Percentiles rank a stretch among this genome's conserved stretches.
Conservation (phyloP, 208 protist genomes). For the Spongospora subterranea region DNA sequence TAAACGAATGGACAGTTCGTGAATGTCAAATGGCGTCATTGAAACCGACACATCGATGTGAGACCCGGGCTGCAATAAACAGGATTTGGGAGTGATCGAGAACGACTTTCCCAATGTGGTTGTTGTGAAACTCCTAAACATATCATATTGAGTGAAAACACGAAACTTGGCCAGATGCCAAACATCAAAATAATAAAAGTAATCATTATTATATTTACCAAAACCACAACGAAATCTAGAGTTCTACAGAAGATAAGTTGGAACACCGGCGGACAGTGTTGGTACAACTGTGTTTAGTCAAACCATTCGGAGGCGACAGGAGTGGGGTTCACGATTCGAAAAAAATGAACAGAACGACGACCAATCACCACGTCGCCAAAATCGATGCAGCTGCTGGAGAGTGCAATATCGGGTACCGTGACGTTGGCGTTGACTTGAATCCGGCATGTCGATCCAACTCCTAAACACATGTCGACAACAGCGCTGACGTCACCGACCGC, state of each 20-base stretch:
- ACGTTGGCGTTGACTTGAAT: slow-evolving; percentile 86
- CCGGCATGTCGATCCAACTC: slow-evolving; percentile 79
- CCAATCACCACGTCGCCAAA: slow-evolving; percentile 87
- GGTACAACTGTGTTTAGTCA: background rate
- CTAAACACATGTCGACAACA: background rate
- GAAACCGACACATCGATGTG: background rate
- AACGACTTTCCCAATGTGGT: too few species aligned
- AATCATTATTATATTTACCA: too few species aligned
- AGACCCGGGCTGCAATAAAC: background rate
- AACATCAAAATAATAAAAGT: too few species aligned
- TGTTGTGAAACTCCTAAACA: too few species aligned
- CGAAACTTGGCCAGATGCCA: too few species aligned
- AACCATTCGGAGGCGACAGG: background rate
- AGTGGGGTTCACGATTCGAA: background rate
- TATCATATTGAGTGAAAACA: too few species aligned
- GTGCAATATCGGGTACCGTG: slow-evolving; percentile 81
- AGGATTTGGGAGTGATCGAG: too few species aligned
- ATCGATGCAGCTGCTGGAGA: slow-evolving; percentile 78
- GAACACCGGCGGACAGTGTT: background rate
- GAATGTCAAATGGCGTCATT: background rate
- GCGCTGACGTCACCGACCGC: background rate
- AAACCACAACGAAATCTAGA: too few species aligned
- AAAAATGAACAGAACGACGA: slow-evolving; percentile 77
- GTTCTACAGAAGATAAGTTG: too few species aligned
- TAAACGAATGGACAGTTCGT: background rate